Base-by-base conservation (phyloP, 2,329 filamentous ascomycete species). In the Colletotrichum viniferum region DNA sequence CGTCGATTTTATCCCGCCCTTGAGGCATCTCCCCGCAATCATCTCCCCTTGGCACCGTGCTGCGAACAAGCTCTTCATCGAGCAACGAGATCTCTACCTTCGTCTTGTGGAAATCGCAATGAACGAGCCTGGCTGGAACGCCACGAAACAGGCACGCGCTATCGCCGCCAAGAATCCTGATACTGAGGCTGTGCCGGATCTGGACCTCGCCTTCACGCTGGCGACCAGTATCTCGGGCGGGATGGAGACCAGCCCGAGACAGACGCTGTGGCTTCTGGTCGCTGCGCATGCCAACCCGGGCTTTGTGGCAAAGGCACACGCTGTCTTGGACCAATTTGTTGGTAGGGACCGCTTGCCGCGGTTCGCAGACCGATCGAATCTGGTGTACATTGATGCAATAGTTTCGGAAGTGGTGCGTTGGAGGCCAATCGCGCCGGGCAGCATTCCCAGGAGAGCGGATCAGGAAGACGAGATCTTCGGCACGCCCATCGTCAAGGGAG, bases 381-480 rank as follows among this genome's bases (percentile, higher is more conserved):
- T 89, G 24, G 83, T 84, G 0, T 89, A 88, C 76, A 82, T 89
- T 10, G 80, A 83, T 32, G 85, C 84, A 34, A 80, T 86, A 10
- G 75, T 86, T 67, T 84, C 86, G 60, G 88, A 90, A 78, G 78
- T 81, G 1, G 76, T 88, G 26, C 83, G 87, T 5, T 89, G 88
- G 87, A 83, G 86, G 12, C 86, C 87, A 0, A 81, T 85, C 0
- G 79, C 80, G 0, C 80, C 82, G 2, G 80, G 81, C 7, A 83
- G 83, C 9, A 81, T 86, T 2, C 86, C 87, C 0, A 84, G 86
- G 26, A 83, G 83, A 68, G 84, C 83, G 5, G 83, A 82, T 34
- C 78, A 75, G 18, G 82, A 84, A 36, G 80, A 84, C 72, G 79
- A 77, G 21, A 85, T 86, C 73, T 79, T 82, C 28, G 86, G 86